Conservation (phyloP, 306 rosid genomes). For the Acacia confusa region DNA sequence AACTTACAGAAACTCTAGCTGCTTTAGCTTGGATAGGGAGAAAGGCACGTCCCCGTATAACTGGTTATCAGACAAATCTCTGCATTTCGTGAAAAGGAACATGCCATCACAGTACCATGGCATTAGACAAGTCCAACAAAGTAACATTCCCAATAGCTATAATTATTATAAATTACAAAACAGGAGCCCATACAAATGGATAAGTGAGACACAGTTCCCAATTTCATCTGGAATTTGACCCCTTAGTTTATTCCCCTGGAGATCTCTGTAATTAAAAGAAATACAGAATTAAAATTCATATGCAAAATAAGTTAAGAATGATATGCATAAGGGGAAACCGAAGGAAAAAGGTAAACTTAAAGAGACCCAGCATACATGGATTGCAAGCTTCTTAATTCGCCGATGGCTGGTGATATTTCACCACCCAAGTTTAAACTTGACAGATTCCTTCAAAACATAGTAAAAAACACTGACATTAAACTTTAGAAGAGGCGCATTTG, state of each 20-base stretch:
- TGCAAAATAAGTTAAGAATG: neutral
- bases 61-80: conserved; percentile 81
- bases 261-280: conserved; percentile 49
- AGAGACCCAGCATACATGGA: conserved; percentile 53
- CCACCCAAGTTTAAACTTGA: conserved; percentile 77
- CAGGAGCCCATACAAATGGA: conserved; percentile 34
- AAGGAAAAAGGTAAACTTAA: neutral
- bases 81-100: conserved; percentile 6
- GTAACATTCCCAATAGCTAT: neutral
- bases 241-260: conserved; percentile 70
- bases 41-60: conserved; percentile 79
- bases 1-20: conserved; percentile 80
- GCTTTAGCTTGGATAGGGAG: conserved; percentile 76
- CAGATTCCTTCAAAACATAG: conserved; percentile 62
- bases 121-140: neutral
- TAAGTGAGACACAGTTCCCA: conserved; percentile 68
- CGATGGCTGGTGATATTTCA: conserved; percentile 85
- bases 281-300: neutral
- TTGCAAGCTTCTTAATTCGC: conserved; percentile 60
- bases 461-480: neutral
- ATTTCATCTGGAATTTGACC: conserved; percentile 98
- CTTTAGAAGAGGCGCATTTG: neutral
- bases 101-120: neutral
- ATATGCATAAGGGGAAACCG: neutral
- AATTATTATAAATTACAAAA: neutral